A percentile compares a stretch with the other conserved stretches of the same genome.
Evolutionary conservation across 2,329 filamentous ascomycete genomes (phyloP).

Genomic region (Exophiala aquamarina): DNA sequence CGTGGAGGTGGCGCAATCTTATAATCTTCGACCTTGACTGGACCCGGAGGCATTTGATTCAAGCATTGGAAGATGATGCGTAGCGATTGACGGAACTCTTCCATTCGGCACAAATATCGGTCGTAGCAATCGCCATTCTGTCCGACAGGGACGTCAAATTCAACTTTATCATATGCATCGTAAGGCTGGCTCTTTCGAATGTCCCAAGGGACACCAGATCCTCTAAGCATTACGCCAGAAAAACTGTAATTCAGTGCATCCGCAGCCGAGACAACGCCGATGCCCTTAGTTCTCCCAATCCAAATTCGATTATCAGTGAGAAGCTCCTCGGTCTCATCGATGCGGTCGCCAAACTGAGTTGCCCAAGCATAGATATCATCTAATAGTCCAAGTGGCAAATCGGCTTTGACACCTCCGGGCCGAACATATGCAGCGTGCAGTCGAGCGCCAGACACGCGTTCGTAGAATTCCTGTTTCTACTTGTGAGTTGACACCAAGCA

Average conservation of each 20-base stretch:
- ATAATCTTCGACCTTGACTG: constrained; percentile 96
- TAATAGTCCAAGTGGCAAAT: constrained; percentile 87
- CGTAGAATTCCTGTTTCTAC: constrained; percentile 85
- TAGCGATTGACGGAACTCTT: constrained; percentile 97
- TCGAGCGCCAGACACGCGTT: constrained; percentile 96
- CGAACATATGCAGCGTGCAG: constrained; percentile 96
- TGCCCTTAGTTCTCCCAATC: constrained; percentile 86
- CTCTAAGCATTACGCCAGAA: constrained; percentile 95
- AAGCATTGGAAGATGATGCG: constrained; percentile 98
- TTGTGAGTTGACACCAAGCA: no score
- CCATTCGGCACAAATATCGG: constrained; percentile 98
- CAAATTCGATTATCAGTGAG: constrained; percentile 99
- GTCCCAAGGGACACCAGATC: constrained; percentile 94
- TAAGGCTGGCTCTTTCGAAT: constrained; percentile 96
- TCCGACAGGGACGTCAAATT: constrained; percentile 96
- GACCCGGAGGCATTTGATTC: constrained; percentile 97
- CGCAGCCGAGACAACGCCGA: constrained; percentile 85
- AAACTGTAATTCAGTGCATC: constrained; percentile 98
- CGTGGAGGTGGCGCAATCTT: constrained; percentile 96
- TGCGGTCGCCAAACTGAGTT: constrained; percentile 96
- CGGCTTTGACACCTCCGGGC: constrained; percentile 93
- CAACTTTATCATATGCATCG: constrained; percentile 95
- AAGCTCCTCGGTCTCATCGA: constrained; percentile 98
- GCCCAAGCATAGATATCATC: constrained; percentile 99
- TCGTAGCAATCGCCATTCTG: constrained; percentile 99